Base-by-base conservation (phyloP, 176 grass and related monocot genomes). In the Cymbopogon citratus region DNA sequence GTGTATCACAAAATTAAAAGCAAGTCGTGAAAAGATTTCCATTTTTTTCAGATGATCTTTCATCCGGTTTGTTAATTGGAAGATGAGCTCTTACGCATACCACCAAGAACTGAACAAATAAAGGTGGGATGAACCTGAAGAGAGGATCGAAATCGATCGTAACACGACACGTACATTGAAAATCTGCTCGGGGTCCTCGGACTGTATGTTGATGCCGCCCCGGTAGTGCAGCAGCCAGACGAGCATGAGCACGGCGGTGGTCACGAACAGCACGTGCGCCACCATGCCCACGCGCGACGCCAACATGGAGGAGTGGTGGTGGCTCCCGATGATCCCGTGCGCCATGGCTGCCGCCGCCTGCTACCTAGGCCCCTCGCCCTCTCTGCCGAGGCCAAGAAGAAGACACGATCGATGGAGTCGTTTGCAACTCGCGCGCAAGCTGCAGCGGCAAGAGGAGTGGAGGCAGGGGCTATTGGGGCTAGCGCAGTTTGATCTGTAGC, bases 141-240 rank as follows among this genome's bases (percentile, higher is more conserved):
- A 62, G 16, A 67, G n/a, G 27, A n/a, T n/a, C n/a, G n/a, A 23
- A 14, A 43, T 16, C 51, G 3, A 44, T 25, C 68, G 23, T 12
- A 70, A 56, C 19, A 54, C 6, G 15, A 3, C 51, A 56, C 81
- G 39, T 75, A 98, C 96, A 26, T 98, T 98, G 82, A 95, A 98
- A 19, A 98, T 79, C 44, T 80, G 79, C 5, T 89, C 73, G 6
- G 90, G 80, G 79, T 98, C 88, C 0, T 93, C 82, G 29, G 92
- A 93, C 78, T 88, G 80, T 8, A 98, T 90, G 76, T 89, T 85
- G 63, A 88, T 90, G 74, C 96, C 90, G 70, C 96, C 92, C 7
- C 93, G 78, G 72, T 49, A 98, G 73, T 75, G 96, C 61, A 98
- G 84, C 70, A 95, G 84, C 96, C 96, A 98, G 43, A 93, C 96